Evolutionary conservation across 2,329 filamentous ascomycete species (phyloP), one percentile per base, ranked within the genome.

Genomic region (Aspergillus sp.): DNA sequence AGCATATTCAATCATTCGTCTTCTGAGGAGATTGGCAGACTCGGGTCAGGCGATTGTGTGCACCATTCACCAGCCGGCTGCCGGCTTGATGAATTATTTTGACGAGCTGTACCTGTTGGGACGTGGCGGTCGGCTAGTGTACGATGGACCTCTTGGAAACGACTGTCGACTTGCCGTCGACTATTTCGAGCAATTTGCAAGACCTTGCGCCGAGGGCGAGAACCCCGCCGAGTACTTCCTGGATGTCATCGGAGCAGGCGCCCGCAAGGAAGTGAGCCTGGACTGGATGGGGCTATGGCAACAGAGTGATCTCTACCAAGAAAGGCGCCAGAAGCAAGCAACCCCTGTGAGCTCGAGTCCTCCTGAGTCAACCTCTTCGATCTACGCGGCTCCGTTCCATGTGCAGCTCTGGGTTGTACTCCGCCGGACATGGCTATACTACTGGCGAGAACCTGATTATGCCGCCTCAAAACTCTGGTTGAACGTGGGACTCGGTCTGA

Each of bases 371-470:
- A 7, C 31, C 18, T n/a, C 29, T 11, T 36, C 51, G 18, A 45
- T 45, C 31, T 62, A 63, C 26, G 58, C 63, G 5, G 54, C 75
- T 24, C 75, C 72, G 0, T 68, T 84, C 32, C 79, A 82, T 52
- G 61, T 75, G 0, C 85, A 85, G 59, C 82, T 85, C 46, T 75
- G 80, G 90, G 0, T 96, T 92, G 80, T 88, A 83, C 31, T 54
- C 18, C 18, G 36, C 24, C 52, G 63, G 18, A 55, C 57, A n/a
- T 65, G 49, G 52, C 31, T 56, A 5, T 55, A 62, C 29, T 65
- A 65, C 51, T 65, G 63, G 63, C 53, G 63, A 11, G 62, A 56
- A 12, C 54, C 63, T 1, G 57, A 64, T 7, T 64, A 65, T 49
- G 55, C 55, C 7, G 9, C 36, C 29, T 54, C 32, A 14, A 59